Base-by-base conservation (phyloP, 345 rosid genomes). In the Alliaria petiolata region DNA sequence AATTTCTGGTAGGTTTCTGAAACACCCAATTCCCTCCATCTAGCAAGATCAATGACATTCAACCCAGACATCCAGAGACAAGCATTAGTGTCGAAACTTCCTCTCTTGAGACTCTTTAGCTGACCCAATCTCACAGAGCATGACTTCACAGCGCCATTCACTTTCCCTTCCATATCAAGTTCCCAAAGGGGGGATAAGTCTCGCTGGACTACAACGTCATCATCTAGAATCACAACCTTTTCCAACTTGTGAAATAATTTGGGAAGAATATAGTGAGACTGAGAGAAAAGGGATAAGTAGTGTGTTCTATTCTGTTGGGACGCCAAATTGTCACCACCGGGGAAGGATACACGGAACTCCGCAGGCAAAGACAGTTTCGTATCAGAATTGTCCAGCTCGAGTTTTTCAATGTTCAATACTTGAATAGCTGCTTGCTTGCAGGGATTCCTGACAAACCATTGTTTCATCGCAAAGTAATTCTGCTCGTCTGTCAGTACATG, bases 21-120 rank as follows among this genome's bases (percentile, higher is more conserved):
- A 30, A 82, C 69, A 58, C 79, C 81, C 62, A 87, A 16, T 67
- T 86, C 79, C 65, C 90, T 87, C 98, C 98, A 93, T 76, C 78
- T 81, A 35, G 57, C 81, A 62, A 93, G 89, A 83, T 93, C 95
- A 77, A 93, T 71, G 34, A 93, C 73, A 77, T 90, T 93, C 71
- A 93, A 83, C 62, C 98, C 97, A 69, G 98, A 83, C 96, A 93
- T 88, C 98, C 98, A 93, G 47, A 83, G 79, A 79, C 96, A 93
- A 3, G 87, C 82, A 55, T 69, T 80, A 56, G 67, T 47, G 44
- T 85, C 72, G 28, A 80, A 79, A 56, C 25, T 76, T 54, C 71
- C 79, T 67, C 80, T 75, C 35, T 82, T 83, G 71, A 91, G 82
- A 60, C 74, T 81, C 69, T 49, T 76, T 52, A 91, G 86, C 78